Evolutionary conservation across 805 yeast genomes (phyloP).

Genomic region (Yamadazyma philogaea): DNA sequence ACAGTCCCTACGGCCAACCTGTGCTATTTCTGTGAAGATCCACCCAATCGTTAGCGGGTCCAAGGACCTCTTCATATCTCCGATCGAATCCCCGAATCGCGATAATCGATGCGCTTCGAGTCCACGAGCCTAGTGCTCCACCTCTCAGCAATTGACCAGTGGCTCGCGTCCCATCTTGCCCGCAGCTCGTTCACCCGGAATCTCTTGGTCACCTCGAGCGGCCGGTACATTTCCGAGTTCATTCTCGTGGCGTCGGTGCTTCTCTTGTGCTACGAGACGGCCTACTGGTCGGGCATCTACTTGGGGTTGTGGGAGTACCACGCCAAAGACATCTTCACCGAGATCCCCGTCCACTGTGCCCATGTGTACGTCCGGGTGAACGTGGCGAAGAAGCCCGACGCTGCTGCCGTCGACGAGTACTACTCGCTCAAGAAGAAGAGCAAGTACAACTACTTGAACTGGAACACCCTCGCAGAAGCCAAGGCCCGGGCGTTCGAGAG

Average conservation of each 20-base stretch:
- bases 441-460: slow-evolving; percentile 23
- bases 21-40: too few species aligned
- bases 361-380: slow-evolving; percentile 60
- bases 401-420: slow-evolving; percentile 23
- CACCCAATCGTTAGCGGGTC: too few species aligned
- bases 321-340: slow-evolving; percentile 62
- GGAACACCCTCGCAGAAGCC: slow-evolving; percentile 19
- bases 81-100: neutral
- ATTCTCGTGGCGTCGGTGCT: slow-evolving; percentile 22
- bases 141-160: slow-evolving; percentile 5
- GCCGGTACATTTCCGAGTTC: slow-evolving; percentile 28
- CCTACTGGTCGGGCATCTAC: slow-evolving; percentile 43
- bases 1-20: too few species aligned
- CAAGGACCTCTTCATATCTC: too few species aligned
- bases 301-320: slow-evolving; percentile 47
- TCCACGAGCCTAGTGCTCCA: slow-evolving; percentile 1
- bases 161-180: slow-evolving; percentile 6
- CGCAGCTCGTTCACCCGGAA: slow-evolving; percentile 17
- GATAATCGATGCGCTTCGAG: neutral
- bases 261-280: slow-evolving; percentile 35
- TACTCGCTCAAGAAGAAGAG: slow-evolving; percentile 26
- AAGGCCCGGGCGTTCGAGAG: slow-evolving; percentile 19
- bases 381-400: slow-evolving; percentile 21
- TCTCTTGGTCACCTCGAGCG: slow-evolving; percentile 23
- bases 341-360: slow-evolving; percentile 76